Evolutionary conservation across 192 early-diverging fungal species (phyloP), one percentile per base, ranked within the genome.

Genomic region (Umbelopsis vinacea): DNA sequence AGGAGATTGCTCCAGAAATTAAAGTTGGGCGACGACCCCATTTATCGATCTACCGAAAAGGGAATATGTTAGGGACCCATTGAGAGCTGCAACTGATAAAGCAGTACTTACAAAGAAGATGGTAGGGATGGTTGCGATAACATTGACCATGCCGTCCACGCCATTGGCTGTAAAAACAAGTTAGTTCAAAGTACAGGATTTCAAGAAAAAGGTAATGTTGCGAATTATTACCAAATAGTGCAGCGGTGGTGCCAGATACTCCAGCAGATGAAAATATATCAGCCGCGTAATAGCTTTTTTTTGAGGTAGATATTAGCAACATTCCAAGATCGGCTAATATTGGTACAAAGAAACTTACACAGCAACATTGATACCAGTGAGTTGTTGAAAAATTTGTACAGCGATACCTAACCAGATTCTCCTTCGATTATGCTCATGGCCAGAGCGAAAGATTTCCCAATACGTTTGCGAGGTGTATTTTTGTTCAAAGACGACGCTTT

Each of bases 331-430:
- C 45, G n/a, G 29, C 6, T 24, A 4, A 8, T 24, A 22, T 37
- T 35, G 19, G 11, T 43, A 43, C 6, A 43, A 43, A 12, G 26
- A 22, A 33, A 38, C 68, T 70, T 94, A 94, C 81, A 94, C 74
- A 19, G 92, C 83, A 40, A 86, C 84, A 78, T 94, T 95, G 70
- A 92, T 88, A 52, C 92, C 93, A 21, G 91, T 93, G 29, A 88
- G 71, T 77, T 94, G 92, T 74, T 91, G 89, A 53, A 90, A 84
- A n/a, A 82, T 73, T 71, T 90, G 90, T 38, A 92, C 77, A n/a
- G 75, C 66, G 10, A 91, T 74, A 6, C 89, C 89, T 12, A 88
- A 47, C 1, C 84, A 46, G 9, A 87, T 67, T 15, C 91, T 84
- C 5, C 86, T 85, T 24, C 85, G 78, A 29, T 87, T 86, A 22